phyloP scores from a whole-genome alignment of 2,329 filamentous ascomycete genomes.

The Malbranchea cinnamomea region DNA sequence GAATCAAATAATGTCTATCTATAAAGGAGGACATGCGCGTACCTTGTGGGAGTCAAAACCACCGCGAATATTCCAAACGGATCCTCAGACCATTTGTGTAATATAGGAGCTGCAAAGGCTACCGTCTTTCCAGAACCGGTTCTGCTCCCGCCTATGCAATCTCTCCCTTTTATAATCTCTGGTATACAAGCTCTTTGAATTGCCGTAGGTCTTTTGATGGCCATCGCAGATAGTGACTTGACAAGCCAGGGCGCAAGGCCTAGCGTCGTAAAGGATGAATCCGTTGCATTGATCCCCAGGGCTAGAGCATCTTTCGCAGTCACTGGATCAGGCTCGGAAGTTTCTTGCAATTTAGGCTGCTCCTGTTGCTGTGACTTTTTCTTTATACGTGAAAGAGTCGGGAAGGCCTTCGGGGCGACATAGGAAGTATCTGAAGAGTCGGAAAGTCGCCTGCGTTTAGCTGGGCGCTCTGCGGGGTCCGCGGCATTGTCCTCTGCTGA shows the following conservation, averaged over 20 bases:
- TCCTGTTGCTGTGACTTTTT: slow-evolving; percentile 18
- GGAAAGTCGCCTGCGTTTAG: slow-evolving; percentile 27
- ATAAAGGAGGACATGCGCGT: slow-evolving; percentile 12
- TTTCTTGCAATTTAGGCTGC: no score
- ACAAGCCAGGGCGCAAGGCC: slow-evolving; percentile 77
- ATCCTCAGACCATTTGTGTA: slow-evolving; percentile 87
- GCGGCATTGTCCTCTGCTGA: slow-evolving; percentile 7
- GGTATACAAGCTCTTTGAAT: slow-evolving; percentile 92
- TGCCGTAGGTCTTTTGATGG: slow-evolving; percentile 74
- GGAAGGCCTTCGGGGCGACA: slow-evolving; percentile 18
- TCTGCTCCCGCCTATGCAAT: slow-evolving; percentile 87
- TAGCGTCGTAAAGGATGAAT: slow-evolving; percentile 50
- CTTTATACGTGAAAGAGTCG: slow-evolving; percentile 27
- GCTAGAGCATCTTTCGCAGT: slow-evolving; percentile 24
- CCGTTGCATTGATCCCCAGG: slow-evolving; percentile 29
- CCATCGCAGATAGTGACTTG: slow-evolving; percentile 58
- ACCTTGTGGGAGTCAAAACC: slow-evolving; percentile 75
- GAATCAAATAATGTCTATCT: slow-evolving; percentile 1
- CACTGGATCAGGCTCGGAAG: slow-evolving; percentile 18
- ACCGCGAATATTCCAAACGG: slow-evolving; percentile 82
- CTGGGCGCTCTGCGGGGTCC: slow-evolving; percentile 16
- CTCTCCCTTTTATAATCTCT: slow-evolving; percentile 74
- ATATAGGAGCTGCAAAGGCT: slow-evolving; percentile 83
- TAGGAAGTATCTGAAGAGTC: slow-evolving; percentile 18
- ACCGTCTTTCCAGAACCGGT: slow-evolving; percentile 97